Evolutionary conservation across 192 early-diverging fungal genomes (phyloP).

Genomic region (Entomortierella chlamydospora): DNA sequence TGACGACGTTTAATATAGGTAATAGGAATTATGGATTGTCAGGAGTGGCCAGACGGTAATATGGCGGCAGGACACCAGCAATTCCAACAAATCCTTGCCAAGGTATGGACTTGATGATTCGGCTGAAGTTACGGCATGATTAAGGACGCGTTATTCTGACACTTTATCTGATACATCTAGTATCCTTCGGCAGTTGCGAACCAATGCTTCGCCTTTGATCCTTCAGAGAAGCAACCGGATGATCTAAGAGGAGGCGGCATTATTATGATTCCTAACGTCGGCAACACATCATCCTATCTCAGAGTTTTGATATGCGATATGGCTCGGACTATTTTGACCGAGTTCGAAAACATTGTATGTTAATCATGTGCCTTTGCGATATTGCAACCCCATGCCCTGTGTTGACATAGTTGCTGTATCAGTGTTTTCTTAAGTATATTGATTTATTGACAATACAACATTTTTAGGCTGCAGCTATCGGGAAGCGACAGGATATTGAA

Average conservation of each 20-base stretch:
- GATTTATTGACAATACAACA: background rate
- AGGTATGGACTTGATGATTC: constrained; percentile 58
- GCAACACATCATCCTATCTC: constrained; percentile 81
- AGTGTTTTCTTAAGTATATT: background rate
- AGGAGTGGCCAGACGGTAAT: constrained; percentile 68
- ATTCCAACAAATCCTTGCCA: constrained; percentile 68
- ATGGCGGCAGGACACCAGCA: constrained; percentile 69
- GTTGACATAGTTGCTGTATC: too few relatives aligned
- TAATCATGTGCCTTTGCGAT: background rate
- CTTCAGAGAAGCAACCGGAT: constrained; percentile 77
- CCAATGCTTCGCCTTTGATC: constrained; percentile 87
- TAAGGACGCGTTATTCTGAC: background rate
- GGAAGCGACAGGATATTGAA: constrained; percentile 68
- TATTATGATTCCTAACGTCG: constrained; percentile 85
- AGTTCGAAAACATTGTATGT: constrained; percentile 73
- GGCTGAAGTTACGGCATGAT: too few relatives aligned
- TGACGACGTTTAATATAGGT: constrained; percentile 65
- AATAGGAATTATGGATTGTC: constrained; percentile 86
- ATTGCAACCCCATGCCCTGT: background rate
- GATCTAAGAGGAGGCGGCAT: constrained; percentile 73
- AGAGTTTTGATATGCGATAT: constrained; percentile 83
- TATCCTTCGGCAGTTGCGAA: constrained; percentile 78
- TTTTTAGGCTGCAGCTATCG: constrained; percentile 63
- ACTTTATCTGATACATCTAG: constrained; percentile 38
- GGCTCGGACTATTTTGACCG: constrained; percentile 75